Evolutionary conservation across 306 rosid species (phyloP), one percentile per base, ranked within the genome.

Genomic region (Lotus japonicus): DNA sequence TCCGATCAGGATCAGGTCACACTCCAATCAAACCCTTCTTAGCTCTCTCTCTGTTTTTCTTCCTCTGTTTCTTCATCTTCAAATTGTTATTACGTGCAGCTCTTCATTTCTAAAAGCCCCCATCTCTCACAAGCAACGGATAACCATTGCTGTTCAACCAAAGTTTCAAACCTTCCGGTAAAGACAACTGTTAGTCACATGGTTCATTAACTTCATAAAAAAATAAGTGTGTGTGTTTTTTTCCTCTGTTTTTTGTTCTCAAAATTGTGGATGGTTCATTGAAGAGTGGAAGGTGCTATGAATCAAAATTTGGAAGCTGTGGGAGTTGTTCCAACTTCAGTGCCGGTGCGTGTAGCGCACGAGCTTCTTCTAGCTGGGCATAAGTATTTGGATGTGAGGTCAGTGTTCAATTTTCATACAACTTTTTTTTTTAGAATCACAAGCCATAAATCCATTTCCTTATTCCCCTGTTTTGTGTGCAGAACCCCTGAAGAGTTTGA

Each of bases 301-400:
- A 84, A 81, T 19, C 85, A 79, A 62, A 84, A 84, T 68, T 46
- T 84, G 70, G 89, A 84, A 46, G 59, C 86, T 9, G 19, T 71
- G 2, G 86, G 80, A 10, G 84, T 84, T 11, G 84, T 84, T 57
- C 97, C 95, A 11, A 82, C 90, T 36, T 94, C 97, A 2, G 97
- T 90, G 53, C 97, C 97, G 0, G 92, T 94, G 61, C 96, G 95
- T 17, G 88, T 90, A 11, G 99, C 97, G 0, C 81, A 79, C 26
- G 97, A 90, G 66, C 96, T 94, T 70, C 80, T 84, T 73, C 95
- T 82, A n/a, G 99, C 99, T 45, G 97, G 99, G 11, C 92, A 90
- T 60, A 82, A 84, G 7, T 94, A 84, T 77, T 82, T 94, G 78
- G 99, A 90, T 70, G 97, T 94, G n/a, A 90, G 97, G 97, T 82